These are phyloP conservation scores for Clavariopsis aquatica DNA, from an alignment of 495 filamentous ascomycete species.

Conservation along the genomic window DNA sequence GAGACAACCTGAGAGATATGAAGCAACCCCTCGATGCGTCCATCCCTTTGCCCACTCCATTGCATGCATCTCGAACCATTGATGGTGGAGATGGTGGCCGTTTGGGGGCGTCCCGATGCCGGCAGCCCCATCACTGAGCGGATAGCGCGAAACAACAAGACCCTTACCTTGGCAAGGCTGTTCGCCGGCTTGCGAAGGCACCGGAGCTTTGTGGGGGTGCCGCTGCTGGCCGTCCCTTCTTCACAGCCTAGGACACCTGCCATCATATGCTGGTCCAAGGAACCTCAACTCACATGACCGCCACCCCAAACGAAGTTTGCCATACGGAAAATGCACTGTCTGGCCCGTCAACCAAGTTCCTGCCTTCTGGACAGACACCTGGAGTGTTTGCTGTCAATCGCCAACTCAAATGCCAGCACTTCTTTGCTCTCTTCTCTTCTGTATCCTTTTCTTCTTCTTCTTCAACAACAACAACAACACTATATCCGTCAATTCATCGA, in stretches of 20 bases:
- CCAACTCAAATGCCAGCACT: constrained; percentile 3
- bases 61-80: not conserved
- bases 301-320: constrained; percentile 3
- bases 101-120: not conserved
- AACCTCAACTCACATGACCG: constrained; percentile 11
- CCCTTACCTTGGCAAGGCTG: constrained; percentile 6
- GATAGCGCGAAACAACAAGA: not conserved
- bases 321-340: not conserved
- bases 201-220: constrained; percentile 1
- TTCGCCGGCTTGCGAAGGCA: not conserved
- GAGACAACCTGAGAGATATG: not conserved
- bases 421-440: not conserved
- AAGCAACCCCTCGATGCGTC: too few relatives aligned
- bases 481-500: not conserved
- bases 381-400: constrained; percentile 7
- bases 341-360: not conserved
- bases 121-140: constrained; percentile 4
- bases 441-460: not conserved
- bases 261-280: not conserved
- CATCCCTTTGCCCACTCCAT: not conserved
- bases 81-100: not conserved
- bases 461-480: too few relatives aligned
- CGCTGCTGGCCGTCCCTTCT: not conserved
- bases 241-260: not conserved
- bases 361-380: not conserved